Conservation (phyloP, 2,329 filamentous ascomycete genomes). For the Cyphellophora attinorum region DNA sequence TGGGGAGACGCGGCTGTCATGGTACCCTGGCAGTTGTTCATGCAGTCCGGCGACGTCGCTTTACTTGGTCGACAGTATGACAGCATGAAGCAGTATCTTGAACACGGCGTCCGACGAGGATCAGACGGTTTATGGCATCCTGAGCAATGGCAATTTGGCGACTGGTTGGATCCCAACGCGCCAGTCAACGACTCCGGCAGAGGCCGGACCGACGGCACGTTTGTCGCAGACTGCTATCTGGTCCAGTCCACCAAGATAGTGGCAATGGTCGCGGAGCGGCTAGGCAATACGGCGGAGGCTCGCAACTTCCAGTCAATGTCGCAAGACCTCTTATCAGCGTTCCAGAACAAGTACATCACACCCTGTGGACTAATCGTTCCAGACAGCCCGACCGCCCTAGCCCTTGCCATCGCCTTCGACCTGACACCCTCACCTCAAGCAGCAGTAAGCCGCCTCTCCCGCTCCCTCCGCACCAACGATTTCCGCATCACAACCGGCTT, state of each 20-base stretch:
- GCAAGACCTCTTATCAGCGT: slow-evolving; percentile 16
- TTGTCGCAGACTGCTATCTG: slow-evolving; percentile 31
- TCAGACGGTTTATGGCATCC: slow-evolving; percentile 26
- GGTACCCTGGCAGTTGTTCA: slow-evolving; percentile 27
- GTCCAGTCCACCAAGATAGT: slow-evolving; percentile 25
- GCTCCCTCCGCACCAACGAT: slow-evolving; percentile 14
- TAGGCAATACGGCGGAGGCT: slow-evolving; percentile 18
- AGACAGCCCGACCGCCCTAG: slow-evolving; percentile 24
- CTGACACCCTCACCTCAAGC: slow-evolving; percentile 13
- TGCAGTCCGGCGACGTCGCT: slow-evolving; percentile 23
- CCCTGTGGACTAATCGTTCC: slow-evolving; percentile 20
- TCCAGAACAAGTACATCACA: slow-evolving; percentile 24
- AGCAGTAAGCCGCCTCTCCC: slow-evolving; percentile 18
- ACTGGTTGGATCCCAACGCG: slow-evolving; percentile 33
- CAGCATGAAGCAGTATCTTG: slow-evolving; percentile 28
- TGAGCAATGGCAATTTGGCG: slow-evolving; percentile 26
- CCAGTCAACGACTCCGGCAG: slow-evolving; percentile 25
- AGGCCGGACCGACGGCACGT: slow-evolving; percentile 22
- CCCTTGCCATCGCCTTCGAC: slow-evolving; percentile 20
- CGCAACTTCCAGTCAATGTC: slow-evolving; percentile 17
- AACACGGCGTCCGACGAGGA: slow-evolving; percentile 24
- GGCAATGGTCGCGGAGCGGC: slow-evolving; percentile 19
- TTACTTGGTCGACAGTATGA: slow-evolving; percentile 27
- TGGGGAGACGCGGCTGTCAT: slow-evolving; percentile 32
- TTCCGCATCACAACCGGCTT: slow-evolving; percentile 28